Base-by-base conservation (phyloP, 441 rosid genomes). In the Syzygium malaccense region DNA sequence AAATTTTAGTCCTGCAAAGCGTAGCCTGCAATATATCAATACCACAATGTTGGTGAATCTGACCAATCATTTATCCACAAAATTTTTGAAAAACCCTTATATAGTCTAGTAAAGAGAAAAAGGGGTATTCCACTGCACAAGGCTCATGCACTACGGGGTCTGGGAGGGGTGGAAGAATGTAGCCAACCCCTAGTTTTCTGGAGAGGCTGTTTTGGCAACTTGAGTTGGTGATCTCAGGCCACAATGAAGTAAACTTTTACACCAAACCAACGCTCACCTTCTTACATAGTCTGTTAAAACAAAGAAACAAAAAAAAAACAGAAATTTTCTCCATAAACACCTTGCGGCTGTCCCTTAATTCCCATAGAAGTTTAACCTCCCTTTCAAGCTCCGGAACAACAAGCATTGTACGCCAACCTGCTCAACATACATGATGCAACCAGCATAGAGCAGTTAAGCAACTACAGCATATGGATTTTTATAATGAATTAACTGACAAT, bases 381-480 rank as follows among this genome's bases (percentile, higher is more conserved):
- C 95, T 96, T 91, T 96, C 99, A 89, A 98, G 98, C 94, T 98
- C 99, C 64, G 99, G 99, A 88, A 98, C 98, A 88, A 98, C 96
- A 88, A 98, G 99, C 99, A 97, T 97, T 54, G 99, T 98, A 88
- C 99, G 96, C 99, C 99, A 98, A 49, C 99, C 99, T 98, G 91
- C 80, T 90, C 92, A 89, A 60, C 66, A 87, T 33, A 86, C 13
- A 60, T 79, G 54, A n/a, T 45, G 26, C 45, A 55, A 85, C 41
- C 86, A 84, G 26, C 48, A 33, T 20, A 55, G 45, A 85, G 49
- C 87, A 85, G 64, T 55, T 17, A 85, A 20, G 87, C 51, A 75
- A 23, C 51, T 75, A 12, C 51, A 75, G 51, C n/a, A 23, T 41
- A 41, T 75, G 51, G n/a, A 75, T 41, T 41, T 75, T 45, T 41